phyloP scores from a whole-genome alignment of 2,329 filamentous ascomycete genomes.

The Talaromyces verruculosus region DNA sequence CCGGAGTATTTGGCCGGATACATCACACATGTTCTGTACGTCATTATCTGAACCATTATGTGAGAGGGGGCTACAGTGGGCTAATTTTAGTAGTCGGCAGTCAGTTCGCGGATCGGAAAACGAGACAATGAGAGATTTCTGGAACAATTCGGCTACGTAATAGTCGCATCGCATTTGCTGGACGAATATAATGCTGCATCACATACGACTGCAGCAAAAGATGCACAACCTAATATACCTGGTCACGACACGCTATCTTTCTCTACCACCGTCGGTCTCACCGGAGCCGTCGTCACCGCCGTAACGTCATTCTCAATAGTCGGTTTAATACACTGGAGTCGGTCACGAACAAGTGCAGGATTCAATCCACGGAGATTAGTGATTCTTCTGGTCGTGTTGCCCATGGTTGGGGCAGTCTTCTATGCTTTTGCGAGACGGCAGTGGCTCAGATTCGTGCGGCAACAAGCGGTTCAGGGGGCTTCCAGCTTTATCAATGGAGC shows the following conservation, averaged over 20 bases:
- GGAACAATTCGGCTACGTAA: slow-evolving; percentile 89
- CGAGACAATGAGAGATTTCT: slow-evolving; percentile 82
- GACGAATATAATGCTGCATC: slow-evolving; percentile 57
- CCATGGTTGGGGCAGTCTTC: slow-evolving; percentile 56
- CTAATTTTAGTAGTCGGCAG: slow-evolving; percentile 29
- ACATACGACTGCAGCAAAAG: slow-evolving; percentile 38
- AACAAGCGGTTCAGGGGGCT: slow-evolving; percentile 70
- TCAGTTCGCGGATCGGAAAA: slow-evolving; percentile 59
- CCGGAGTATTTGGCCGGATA: slow-evolving; percentile 7
- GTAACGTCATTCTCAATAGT: slow-evolving; percentile 60
- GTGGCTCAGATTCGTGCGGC: slow-evolving; percentile 75
- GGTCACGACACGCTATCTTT: slow-evolving; percentile 35
- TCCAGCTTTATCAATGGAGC: slow-evolving; percentile 69
- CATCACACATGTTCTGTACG: slow-evolving; percentile 21
- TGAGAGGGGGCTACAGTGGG: not conserved
- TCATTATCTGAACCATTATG: not conserved
- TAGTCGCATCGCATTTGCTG: slow-evolving; percentile 86
- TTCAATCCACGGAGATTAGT: slow-evolving; percentile 43
- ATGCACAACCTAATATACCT: slow-evolving; percentile 33
- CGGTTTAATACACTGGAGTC: slow-evolving; percentile 70
- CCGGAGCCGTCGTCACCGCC: slow-evolving; percentile 66
- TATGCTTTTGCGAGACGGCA: slow-evolving; percentile 75
- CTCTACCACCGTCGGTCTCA: slow-evolving; percentile 56
- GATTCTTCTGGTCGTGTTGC: slow-evolving; percentile 48
- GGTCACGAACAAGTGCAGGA: slow-evolving; percentile 54